A percentile compares a stretch with the other conserved stretches of the same genome.
Evolutionary conservation across 371 early-diverging fungal genomes (phyloP).

Genomic region (Basidiobolus meristosporus): DNA sequence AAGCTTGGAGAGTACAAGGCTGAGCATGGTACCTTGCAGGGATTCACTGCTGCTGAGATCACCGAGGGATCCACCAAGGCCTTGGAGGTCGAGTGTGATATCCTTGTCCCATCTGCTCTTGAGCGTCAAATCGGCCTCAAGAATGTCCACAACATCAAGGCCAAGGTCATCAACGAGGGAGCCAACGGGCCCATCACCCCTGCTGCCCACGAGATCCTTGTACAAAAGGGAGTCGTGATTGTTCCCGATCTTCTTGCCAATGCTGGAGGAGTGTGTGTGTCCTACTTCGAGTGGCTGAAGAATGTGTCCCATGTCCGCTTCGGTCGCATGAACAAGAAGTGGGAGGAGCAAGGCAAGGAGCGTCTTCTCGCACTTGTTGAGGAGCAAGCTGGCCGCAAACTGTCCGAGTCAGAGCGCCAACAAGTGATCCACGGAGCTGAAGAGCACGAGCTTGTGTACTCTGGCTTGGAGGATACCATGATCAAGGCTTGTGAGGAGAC

Average conservation of each 20-base stretch:
- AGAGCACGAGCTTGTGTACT: too few relatives aligned
- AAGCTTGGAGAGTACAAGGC: slow-evolving; percentile 40
- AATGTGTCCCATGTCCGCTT: too few relatives aligned
- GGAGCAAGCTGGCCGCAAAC: too few relatives aligned
- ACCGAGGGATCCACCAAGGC: slow-evolving; percentile 36
- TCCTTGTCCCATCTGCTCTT: slow-evolving; percentile 70
- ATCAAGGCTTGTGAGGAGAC: too few relatives aligned
- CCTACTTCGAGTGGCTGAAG: slow-evolving; percentile 72
- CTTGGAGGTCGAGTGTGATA: slow-evolving; percentile 67
- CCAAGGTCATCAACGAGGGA: slow-evolving; percentile 75
- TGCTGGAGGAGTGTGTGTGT: slow-evolving; percentile 69
- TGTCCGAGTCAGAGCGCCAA: too few relatives aligned
- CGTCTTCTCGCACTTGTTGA: too few relatives aligned
- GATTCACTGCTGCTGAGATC: slow-evolving; percentile 37
- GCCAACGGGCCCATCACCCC: slow-evolving; percentile 82
- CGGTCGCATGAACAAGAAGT: too few relatives aligned
- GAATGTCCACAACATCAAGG: slow-evolving; percentile 58
- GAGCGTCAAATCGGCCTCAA: slow-evolving; percentile 70
- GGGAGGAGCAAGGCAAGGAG: too few relatives aligned
- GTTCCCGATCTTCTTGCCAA: slow-evolving; percentile 70
- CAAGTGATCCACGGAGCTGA: too few relatives aligned
- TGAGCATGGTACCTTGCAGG: slow-evolving; percentile 45
- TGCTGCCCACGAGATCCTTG: slow-evolving; percentile 49
- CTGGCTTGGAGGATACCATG: too few relatives aligned
- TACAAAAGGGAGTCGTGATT: slow-evolving; percentile 40